Evolutionary conservation across 129 eudicot species (phyloP).

Genomic region (Chrysanthemum lavandulifolium): DNA sequence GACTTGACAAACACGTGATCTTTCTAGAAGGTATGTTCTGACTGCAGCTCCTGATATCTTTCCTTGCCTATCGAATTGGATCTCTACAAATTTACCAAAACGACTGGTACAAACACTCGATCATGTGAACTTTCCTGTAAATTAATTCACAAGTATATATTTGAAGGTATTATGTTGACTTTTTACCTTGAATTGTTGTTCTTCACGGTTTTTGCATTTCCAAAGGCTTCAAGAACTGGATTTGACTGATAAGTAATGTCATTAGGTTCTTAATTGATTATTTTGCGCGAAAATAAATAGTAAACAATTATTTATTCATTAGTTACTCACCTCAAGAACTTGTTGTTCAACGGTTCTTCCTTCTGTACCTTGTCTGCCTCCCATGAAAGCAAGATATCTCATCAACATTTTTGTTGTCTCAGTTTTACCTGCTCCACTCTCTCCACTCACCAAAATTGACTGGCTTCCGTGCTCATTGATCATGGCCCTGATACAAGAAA

Average conservation of each 20-base stretch:
- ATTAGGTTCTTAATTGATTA: conserved; percentile 22
- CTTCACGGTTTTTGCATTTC: conserved; percentile 95
- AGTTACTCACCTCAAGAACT: conserved; percentile 71
- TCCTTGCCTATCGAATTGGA: conserved; percentile 85
- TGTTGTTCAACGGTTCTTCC: conserved; percentile 94
- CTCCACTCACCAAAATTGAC: conserved; percentile 89
- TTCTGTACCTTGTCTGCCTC: conserved; percentile 80
- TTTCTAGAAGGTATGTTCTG: conserved; percentile 90
- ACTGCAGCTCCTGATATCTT: conserved; percentile 98
- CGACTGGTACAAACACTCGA: conserved; percentile 77
- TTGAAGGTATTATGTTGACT: conserved; percentile 18
- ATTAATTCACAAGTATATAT: conserved; percentile 18
- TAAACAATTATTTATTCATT: neutral
- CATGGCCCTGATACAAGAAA: conserved; percentile 50
- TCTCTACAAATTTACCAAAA: conserved; percentile 98
- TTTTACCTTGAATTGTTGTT: conserved; percentile 94
- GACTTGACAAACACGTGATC: conserved; percentile 98
- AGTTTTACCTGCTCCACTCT: conserved; percentile 93
- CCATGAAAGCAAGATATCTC: conserved; percentile 96
- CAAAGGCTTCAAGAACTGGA: conserved; percentile 98
- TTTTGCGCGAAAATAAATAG: neutral
- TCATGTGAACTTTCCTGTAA: conserved; percentile 40
- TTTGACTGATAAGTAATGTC: conserved; percentile 59
- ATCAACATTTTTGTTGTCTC: conserved; percentile 93
- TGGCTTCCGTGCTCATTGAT: conserved; percentile 83